Base-by-base conservation (phyloP, 179 eudicot genomes). In the Drosera spatulata region DNA sequence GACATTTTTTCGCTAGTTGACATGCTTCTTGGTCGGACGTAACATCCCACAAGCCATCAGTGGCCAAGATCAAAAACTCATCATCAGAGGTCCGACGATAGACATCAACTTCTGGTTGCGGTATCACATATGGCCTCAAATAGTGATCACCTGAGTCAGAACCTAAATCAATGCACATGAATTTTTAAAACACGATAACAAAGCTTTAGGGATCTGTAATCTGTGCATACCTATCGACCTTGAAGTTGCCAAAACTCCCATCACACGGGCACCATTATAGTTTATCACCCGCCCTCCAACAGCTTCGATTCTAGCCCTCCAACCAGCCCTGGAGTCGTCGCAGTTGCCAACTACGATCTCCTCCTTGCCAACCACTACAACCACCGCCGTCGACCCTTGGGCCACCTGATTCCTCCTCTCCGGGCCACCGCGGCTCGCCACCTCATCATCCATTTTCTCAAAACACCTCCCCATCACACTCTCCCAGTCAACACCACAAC, bases 211-310 rank as follows among this genome's bases (percentile, higher is more conserved):
- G n/a, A 42, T 3, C 45, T 42, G n/a, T 42, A 3, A 3, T 3
- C 6, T 42, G 12, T 10, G 52, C 63, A 33, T 84, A 88, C 96
- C 96, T 68, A 88, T 74, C 45, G 96, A 88, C 75, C 95, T 75
- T 11, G 96, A 88, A 41, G 86, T 86, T 6, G 95, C 88, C 13
- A 88, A 88, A 61, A 88, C 91, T 10, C 96, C 96, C 0, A 77
- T 64, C 2, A 88, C 96, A 0, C 96, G 77, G 40, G 65, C 59
- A 2, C 96, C 96, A 39, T 88, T 79, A 95, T 95, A 88, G 40
- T 88, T 79, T 56, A 88, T 80, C 12, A 88, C 96, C 54, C 70
- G 73, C 58, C 96, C 96, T 42, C 88, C 96, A 4, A 75, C 81
- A 2, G 49, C 79, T 77, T 88, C 96, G 50, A 88, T 86, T 61